Conservation (phyloP, 1,139 yeast species). For the Spencermartinsiella ligniputridi region DNA sequence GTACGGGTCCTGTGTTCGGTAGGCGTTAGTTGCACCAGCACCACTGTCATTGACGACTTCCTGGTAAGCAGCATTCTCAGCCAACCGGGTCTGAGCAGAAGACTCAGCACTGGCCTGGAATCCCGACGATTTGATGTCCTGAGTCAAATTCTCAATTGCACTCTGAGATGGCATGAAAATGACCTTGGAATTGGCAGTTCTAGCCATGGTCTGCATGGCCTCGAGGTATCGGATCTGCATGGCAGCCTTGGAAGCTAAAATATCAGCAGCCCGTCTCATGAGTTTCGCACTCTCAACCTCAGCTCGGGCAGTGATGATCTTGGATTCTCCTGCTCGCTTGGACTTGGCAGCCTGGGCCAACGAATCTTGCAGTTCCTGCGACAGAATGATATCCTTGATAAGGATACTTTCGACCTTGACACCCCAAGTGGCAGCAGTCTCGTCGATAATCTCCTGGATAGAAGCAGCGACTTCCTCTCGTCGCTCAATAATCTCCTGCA, state of each 20-base stretch:
- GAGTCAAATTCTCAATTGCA: constrained; percentile 36
- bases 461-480: constrained; percentile 68
- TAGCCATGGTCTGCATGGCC: constrained; percentile 76
- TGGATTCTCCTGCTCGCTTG: constrained; percentile 71
- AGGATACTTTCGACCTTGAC: constrained; percentile 64
- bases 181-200: constrained; percentile 56
- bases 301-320: constrained; percentile 70
- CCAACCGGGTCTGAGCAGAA: constrained; percentile 7
- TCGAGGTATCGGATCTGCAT: constrained; percentile 78
- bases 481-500: constrained; percentile 73
- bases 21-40: background rate
- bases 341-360: constrained; percentile 76
- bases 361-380: constrained; percentile 54
- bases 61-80: constrained; percentile 12
- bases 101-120: constrained; percentile 4
- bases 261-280: constrained; percentile 78
- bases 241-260: constrained; percentile 69
- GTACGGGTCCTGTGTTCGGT: too few relatives aligned
- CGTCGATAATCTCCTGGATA: constrained; percentile 58
- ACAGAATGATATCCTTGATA: constrained; percentile 62
- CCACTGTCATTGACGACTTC: constrained; percentile 4
- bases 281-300: constrained; percentile 74
- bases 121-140: constrained; percentile 6
- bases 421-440: constrained; percentile 70
- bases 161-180: constrained; percentile 63